phyloP scores from a whole-genome alignment of 73 alveolate species.

The Tetrahymena malaccensis region DNA sequence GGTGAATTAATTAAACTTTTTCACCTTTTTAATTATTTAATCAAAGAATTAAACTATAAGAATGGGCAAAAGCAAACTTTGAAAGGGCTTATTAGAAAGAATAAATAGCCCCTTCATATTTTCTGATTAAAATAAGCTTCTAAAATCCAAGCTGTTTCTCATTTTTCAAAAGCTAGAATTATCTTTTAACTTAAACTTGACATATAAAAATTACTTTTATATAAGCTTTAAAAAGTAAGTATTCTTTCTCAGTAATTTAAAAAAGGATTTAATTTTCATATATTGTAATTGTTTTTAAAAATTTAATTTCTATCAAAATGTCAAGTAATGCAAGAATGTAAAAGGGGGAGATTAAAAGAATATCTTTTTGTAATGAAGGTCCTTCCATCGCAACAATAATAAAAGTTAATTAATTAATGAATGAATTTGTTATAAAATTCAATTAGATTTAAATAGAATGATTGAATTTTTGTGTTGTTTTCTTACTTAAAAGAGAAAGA shows the following conservation, averaged over 20 bases:
- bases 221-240: not conserved
- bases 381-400: not conserved
- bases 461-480: not conserved
- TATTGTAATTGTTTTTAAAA: not conserved
- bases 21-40: not conserved
- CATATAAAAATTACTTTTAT: no score
- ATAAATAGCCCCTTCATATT: not conserved
- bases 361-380: not conserved
- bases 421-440: not conserved
- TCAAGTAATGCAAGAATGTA: not conserved
- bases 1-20: not conserved
- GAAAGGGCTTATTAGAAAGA: no score
- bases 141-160: not conserved
- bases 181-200: no score
- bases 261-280: not conserved
- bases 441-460: not conserved
- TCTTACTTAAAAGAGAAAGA: not conserved
- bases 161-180: no score
- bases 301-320: not conserved
- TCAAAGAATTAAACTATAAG: not conserved
- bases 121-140: not conserved
- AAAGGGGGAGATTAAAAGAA: not conserved
- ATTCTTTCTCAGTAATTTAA: not conserved
- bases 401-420: not conserved
- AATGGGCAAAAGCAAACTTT: not conserved